Evolutionary conservation across 2,329 filamentous ascomycete species (phyloP), one percentile per base, ranked within the genome.

Genomic region (Fusarium anguioides): DNA sequence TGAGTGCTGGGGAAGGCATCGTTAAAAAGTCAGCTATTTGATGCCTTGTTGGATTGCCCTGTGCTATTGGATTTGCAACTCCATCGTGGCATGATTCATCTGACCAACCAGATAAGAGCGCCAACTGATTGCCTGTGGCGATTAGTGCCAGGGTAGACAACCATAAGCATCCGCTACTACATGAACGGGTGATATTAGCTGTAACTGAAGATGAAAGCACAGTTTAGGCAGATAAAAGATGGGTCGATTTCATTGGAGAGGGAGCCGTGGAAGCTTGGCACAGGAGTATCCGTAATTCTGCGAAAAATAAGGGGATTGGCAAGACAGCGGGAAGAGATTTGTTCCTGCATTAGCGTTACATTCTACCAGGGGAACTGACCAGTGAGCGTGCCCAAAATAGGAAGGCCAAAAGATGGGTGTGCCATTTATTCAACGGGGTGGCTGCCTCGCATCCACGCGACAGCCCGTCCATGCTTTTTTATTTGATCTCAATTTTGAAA

Each of bases 301-400:
- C 29, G 14, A 44, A 57, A 31, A 49, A 47, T 44, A 49, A 59
- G 45, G 55, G 57, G 51, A 64, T 51, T 50, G 48, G 56, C 61
- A 61, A 61, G 56, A 62, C 57, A 50, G 58, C 60, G 58, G 64
- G 62, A 61, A 54, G 60, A 60, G 41, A 54, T 54, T 63, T 68
- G 71, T 73, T 73, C 71, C 71, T 73, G 71, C 71, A 73, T 72
- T 73, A 73, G 71, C 61, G 62, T 55, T 53, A 17, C 36, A 49
- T 51, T 48, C 55, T 70, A 59, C 49, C 67, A 72, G 67, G 61
- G 60, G 66, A 45, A 27, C 36, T 45, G 52, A 40, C 51, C 53
- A 61, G 45, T 60, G n/a, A 57, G 41, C 14, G 27, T 33, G 26
- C 37, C 60, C 49, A 53, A 23, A 56, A 52, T 35, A 61, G 60